Conservation (phyloP, 805 yeast genomes). For the Monosporozyma yasuniensis region DNA sequence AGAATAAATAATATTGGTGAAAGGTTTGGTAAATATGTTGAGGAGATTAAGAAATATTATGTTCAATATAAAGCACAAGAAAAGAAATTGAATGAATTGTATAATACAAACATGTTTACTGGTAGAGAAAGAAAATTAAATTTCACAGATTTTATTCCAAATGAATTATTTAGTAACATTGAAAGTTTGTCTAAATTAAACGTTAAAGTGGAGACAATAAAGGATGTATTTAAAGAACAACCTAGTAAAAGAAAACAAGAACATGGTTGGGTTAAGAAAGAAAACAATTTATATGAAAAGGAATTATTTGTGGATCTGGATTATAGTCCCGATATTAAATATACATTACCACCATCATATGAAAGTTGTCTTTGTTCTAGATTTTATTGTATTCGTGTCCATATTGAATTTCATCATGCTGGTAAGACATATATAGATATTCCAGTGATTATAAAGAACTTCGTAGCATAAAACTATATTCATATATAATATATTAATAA, state of each 20-base stretch:
- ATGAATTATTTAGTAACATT: slow-evolving; percentile 22
- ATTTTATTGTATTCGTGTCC: slow-evolving; percentile 36
- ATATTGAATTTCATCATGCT: slow-evolving; percentile 25
- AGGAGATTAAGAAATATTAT: slow-evolving; percentile 8
- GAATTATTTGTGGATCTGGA: slow-evolving; percentile 20
- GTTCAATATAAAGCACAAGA: slow-evolving; percentile 15
- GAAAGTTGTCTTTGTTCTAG: slow-evolving; percentile 41
- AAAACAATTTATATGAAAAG: slow-evolving; percentile 28
- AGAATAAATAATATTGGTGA: slow-evolving; percentile 14
- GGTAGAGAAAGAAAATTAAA: slow-evolving; percentile 16
- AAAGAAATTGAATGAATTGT: slow-evolving; percentile 17
- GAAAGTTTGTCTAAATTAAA: slow-evolving; percentile 24
- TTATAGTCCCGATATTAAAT: slow-evolving; percentile 26
- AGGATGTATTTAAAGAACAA: slow-evolving; percentile 24
- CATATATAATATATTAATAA: not conserved
- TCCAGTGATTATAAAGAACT: slow-evolving; percentile 12
- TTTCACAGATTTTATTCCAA: slow-evolving; percentile 22
- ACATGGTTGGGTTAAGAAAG: slow-evolving; percentile 21
- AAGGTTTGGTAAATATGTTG: slow-evolving; percentile 11
- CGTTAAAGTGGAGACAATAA: slow-evolving; percentile 12
- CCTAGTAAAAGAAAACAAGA: slow-evolving; percentile 15
- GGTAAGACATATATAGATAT: slow-evolving; percentile 10
- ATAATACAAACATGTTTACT: slow-evolving; percentile 9
- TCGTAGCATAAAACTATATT: not conserved
- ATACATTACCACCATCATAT: slow-evolving; percentile 39